A percentile compares a stretch with the other conserved stretches of the same genome.
phyloP scores from a whole-genome alignment of 345 rosid genomes.

The Hirschfeldia incana region DNA sequence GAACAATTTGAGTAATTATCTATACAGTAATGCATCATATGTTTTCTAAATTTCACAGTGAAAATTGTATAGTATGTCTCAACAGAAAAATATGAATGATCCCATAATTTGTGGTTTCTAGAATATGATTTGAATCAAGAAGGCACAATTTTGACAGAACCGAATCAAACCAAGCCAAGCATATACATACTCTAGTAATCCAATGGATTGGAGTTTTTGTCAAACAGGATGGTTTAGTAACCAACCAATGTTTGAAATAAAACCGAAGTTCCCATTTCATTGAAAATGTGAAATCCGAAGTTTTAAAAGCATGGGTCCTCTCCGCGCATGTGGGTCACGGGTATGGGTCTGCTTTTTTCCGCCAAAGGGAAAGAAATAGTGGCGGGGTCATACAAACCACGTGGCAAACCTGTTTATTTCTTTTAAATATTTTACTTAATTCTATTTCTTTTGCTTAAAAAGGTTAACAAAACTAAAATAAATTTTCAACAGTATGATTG shows the following conservation, averaged over 20 bases:
- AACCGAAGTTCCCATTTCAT: background rate
- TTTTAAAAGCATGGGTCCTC: background rate
- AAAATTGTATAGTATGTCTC: background rate
- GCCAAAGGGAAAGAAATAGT: conserved; percentile 23
- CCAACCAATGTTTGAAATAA: background rate
- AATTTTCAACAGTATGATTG: conserved; percentile 32
- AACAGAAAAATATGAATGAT: background rate
- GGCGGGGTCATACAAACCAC: conserved; percentile 31
- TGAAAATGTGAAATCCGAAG: background rate
- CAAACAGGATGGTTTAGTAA: background rate
- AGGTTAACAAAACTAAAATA: background rate
- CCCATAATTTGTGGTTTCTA: background rate
- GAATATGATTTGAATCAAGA: background rate
- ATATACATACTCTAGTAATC: background rate
- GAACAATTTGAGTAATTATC: background rate
- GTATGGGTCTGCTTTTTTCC: background rate
- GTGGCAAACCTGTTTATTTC: conserved; percentile 26
- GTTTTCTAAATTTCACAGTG: background rate
- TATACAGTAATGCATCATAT: background rate
- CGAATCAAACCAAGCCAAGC: background rate
- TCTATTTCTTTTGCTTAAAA: conserved; percentile 19
- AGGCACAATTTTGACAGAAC: background rate
- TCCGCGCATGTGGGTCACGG: conserved; percentile 28
- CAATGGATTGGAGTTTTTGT: background rate
- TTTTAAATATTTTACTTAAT: background rate